Evolutionary conservation across 225 moss, liverwort and hornwort genomes (phyloP).

Genomic region (Rhytidiadelphus loreus): DNA sequence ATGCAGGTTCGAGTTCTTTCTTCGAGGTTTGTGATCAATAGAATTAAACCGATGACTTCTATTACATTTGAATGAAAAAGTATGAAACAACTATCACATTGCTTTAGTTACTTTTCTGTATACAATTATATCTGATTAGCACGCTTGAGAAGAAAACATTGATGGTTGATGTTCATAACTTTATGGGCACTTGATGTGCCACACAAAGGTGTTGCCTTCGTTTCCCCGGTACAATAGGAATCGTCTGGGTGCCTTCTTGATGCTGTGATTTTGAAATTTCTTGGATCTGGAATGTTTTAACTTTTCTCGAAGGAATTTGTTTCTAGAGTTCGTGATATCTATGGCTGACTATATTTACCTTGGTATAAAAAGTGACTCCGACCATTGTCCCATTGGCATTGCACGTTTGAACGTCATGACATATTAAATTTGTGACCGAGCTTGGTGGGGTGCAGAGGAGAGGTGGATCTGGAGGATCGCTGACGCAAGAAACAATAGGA

Average conservation of each 20-base stretch:
- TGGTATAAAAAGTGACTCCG: not conserved
- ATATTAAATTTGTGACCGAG: not conserved
- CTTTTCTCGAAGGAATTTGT: not conserved
- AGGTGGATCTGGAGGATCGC: constrained; percentile 1
- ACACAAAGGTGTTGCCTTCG: not conserved
- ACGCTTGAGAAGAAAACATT: not conserved
- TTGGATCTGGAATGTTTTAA: not conserved
- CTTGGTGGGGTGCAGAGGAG: not conserved
- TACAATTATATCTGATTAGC: not conserved
- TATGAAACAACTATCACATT: not conserved
- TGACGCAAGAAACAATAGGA: constrained; percentile 28
- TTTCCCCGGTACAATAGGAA: not conserved
- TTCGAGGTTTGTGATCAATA: constrained; percentile 15
- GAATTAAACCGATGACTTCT: not conserved
- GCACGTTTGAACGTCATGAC: not conserved
- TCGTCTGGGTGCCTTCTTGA: not conserved
- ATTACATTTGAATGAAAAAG: not conserved
- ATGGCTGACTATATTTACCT: not conserved
- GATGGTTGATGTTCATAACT: not conserved
- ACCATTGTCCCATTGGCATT: not conserved
- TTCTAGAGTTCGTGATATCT: not conserved
- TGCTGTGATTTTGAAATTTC: not conserved
- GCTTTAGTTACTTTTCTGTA: not conserved
- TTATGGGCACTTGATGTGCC: not conserved
- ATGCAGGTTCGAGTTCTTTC: constrained; percentile 12